These are phyloP conservation scores for Melanopsichium pennsylvanicum DNA, from an alignment of 1,284 basidiomycete species.

Conservation along the genomic window DNA sequence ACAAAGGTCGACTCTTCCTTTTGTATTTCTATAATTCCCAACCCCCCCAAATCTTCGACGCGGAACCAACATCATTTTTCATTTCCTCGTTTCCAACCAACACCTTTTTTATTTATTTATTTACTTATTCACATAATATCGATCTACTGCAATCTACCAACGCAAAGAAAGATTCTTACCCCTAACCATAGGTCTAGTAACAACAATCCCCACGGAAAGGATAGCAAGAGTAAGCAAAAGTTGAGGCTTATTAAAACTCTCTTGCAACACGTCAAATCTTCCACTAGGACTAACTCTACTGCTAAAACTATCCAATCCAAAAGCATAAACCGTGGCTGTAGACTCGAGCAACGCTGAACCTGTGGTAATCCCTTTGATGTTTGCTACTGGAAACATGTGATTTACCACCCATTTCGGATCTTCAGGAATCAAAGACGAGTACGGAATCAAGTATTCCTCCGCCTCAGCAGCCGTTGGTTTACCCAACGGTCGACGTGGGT, in stretches of 20 bases:
- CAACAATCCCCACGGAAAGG: constrained; percentile 76
- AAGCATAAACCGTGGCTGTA: constrained; percentile 85
- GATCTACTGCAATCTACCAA: constrained; percentile 7
- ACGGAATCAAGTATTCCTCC: constrained; percentile 85
- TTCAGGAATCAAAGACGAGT: constrained; percentile 79
- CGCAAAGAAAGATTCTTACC: constrained; percentile 22
- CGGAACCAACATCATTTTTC: too few species aligned
- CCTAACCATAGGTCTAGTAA: constrained; percentile 69
- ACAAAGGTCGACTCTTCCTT: too few species aligned
- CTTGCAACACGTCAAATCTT: constrained; percentile 84
- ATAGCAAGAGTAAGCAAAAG: constrained; percentile 82
- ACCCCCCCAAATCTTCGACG: too few species aligned
- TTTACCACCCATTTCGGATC: constrained; percentile 80
- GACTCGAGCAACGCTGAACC: constrained; percentile 87
- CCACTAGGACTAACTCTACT: constrained; percentile 84
- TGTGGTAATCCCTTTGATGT: constrained; percentile 71
- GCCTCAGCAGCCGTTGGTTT: constrained; percentile 80
- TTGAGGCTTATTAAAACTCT: constrained; percentile 86
- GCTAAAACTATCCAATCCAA: constrained; percentile 86
- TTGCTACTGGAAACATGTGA: constrained; percentile 72
- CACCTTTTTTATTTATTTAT: background rate
- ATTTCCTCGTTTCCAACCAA: too few species aligned
- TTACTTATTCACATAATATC: background rate
- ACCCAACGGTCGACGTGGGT: constrained; percentile 80
- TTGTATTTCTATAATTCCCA: background rate